A percentile compares a stretch with the other conserved stretches of the same genome.
phyloP scores from a whole-genome alignment of 2,329 filamentous ascomycete species.

The Epichloe gansuensis region DNA sequence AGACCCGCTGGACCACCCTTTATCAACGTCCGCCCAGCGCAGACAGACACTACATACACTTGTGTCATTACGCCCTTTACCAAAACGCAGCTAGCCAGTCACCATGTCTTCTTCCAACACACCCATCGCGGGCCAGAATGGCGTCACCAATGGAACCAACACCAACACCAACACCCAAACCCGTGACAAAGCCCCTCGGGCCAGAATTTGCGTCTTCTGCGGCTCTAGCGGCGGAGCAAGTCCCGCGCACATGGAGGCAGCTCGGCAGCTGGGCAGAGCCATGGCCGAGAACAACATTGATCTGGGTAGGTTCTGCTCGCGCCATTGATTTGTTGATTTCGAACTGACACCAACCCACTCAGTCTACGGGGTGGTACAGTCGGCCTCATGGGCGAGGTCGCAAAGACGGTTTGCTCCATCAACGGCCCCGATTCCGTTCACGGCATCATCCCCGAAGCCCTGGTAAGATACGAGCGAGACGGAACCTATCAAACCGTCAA shows the following conservation, averaged over 20 bases:
- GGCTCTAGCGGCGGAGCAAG: conserved; percentile 65
- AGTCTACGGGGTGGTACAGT: conserved; percentile 95
- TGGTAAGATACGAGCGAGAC: conserved; percentile 68
- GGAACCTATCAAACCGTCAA: conserved; percentile 37
- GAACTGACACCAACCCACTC: neutral
- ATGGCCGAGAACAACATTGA: conserved; percentile 69
- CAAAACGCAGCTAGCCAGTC: neutral
- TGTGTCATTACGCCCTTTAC: neutral
- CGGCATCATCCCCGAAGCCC: conserved; percentile 81
- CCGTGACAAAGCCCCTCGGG: conserved; percentile 17
- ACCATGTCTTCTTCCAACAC: conserved; percentile 7
- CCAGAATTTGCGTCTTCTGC: conserved; percentile 90
- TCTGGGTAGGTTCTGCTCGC: conserved; percentile 39
- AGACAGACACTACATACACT: too few relatives aligned
- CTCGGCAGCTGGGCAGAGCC: conserved; percentile 57
- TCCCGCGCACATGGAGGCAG: conserved; percentile 65
- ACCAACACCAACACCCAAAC: conserved; percentile 15
- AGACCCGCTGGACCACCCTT: neutral
- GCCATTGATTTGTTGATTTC: neutral
- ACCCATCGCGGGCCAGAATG: conserved; percentile 13
- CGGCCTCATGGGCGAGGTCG: conserved; percentile 90
- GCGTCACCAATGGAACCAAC: conserved; percentile 11
- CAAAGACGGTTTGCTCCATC: conserved; percentile 72
- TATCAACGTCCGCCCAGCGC: neutral
- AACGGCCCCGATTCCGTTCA: conserved; percentile 74